These are phyloP conservation scores for Eucalyptus curtisii DNA, from an alignment of 345 rosid species.

Conservation along the genomic window DNA sequence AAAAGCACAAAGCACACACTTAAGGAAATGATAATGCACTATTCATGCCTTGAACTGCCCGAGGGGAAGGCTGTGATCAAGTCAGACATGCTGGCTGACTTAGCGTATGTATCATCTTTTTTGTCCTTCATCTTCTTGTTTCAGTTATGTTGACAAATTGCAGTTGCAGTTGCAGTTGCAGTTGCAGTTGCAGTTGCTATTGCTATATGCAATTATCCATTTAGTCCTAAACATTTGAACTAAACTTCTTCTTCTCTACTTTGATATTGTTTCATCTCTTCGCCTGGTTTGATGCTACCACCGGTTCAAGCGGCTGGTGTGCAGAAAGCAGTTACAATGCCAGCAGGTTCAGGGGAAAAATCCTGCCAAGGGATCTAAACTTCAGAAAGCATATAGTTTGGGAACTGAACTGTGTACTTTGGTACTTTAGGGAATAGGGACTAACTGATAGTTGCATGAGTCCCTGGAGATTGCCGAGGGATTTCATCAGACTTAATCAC, in stretches of 20 bases:
- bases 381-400: neutral
- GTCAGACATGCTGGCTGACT: constrained; percentile 62
- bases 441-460: neutral
- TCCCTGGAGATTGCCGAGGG: neutral
- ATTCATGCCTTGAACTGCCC: constrained; percentile 66
- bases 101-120: constrained; percentile 46
- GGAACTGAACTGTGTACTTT: neutral
- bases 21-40: constrained; percentile 71
- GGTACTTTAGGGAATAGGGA: neutral
- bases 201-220: neutral
- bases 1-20: constrained; percentile 84
- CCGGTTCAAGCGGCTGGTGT: neutral
- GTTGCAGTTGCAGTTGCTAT: neutral
- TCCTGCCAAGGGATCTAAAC: neutral
- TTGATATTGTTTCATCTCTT: neutral
- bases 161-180: neutral
- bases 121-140: neutral
- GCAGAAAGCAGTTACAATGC: neutral
- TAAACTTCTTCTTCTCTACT: neutral
- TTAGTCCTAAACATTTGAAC: neutral
- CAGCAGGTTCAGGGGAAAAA: neutral
- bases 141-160: neutral
- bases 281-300: neutral
- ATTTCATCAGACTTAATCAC: neutral
- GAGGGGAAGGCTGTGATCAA: constrained; percentile 78